phyloP scores from a whole-genome alignment of 23 red algal genomes.

The Gracilaria caudata region DNA sequence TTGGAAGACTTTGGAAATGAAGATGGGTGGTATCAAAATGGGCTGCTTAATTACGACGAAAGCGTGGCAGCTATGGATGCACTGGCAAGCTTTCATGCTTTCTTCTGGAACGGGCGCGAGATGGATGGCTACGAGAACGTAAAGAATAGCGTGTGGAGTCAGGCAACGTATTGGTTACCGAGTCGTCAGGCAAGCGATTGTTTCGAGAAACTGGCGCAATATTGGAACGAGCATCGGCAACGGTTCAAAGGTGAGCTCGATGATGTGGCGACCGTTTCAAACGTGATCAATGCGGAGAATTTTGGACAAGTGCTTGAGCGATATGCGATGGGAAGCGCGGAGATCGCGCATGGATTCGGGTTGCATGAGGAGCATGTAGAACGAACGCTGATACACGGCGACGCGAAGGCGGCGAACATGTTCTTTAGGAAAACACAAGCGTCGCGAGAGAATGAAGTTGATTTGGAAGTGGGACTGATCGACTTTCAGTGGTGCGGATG shows the following conservation, averaged over 20 bases:
- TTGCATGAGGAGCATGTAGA: slow-evolving; percentile 43
- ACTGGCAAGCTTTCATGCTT: slow-evolving; percentile 61
- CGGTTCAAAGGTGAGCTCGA: slow-evolving; percentile 20
- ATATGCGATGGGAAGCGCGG: slow-evolving; percentile 27
- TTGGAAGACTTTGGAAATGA: slow-evolving; percentile 58
- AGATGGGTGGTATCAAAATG: slow-evolving; percentile 64
- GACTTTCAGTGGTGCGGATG: slow-evolving; percentile 82
- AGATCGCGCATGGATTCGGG: slow-evolving; percentile 34
- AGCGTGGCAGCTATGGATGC: slow-evolving; percentile 24
- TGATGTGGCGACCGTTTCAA: slow-evolving; percentile 15
- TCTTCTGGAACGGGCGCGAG: slow-evolving; percentile 55
- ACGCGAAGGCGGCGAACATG: slow-evolving; percentile 75
- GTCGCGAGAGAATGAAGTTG: neutral
- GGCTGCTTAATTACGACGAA: slow-evolving; percentile 35
- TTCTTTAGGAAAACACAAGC: slow-evolving; percentile 26
- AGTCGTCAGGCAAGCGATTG: slow-evolving; percentile 42
- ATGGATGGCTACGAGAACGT: slow-evolving; percentile 26
- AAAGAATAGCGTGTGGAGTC: slow-evolving; percentile 43
- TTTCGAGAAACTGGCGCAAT: slow-evolving; percentile 38
- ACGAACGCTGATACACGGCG: slow-evolving; percentile 64
- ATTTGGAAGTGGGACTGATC: slow-evolving; percentile 63
- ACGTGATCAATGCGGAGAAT: slow-evolving; percentile 15
- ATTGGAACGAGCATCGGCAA: slow-evolving; percentile 32
- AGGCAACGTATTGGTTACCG: slow-evolving; percentile 66
- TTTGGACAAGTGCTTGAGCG: slow-evolving; percentile 21